Base-by-base conservation (phyloP, 331 rosid genomes). In the Ulmus americana region DNA sequence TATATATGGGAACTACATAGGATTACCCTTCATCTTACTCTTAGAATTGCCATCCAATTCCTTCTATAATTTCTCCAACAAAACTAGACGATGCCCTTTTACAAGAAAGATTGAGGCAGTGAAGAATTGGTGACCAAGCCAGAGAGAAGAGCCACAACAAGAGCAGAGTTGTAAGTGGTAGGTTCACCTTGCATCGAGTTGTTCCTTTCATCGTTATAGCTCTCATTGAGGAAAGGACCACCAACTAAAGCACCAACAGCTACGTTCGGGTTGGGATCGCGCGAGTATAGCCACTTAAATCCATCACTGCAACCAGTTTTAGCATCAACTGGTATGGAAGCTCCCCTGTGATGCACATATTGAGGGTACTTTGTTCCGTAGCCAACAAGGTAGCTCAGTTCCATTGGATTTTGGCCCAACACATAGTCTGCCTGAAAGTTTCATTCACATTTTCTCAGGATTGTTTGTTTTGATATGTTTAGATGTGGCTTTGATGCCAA, bases 231-330 rank as follows among this genome's bases (percentile, higher is more conserved):
- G 77, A 89, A 94, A 5, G 99, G 99, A 13, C 97, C 99, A 3
- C 99, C 99, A n/a, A 94, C 87, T 46, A 94, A 95, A 68, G 95
- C 99, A 70, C 99, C 99, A 18, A 74, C 68, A 41, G 99, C 99
- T 52, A 79, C 67, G 59, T 94, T 94, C 10, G 99, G 97, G 78
- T 94, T 94, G 51, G 95, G 96, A 13, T 79, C 55, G 4, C 86
- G 40, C 8, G 97, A 90, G 0, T 79, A 54, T 10, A 94, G 87
- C 82, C 82, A 94, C 77, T 61, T 0, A 74, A 85, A 94, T 42
- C 97, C 99, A 11, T 85, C 96, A 49, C 43, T 76, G 83, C 99
- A 94, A 38, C 69, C 53, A 55, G 91, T 59, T 56, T 74, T 79
- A 45, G 78, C 78, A 73, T 80, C 63, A 51, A 8, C 72, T 5